Percentiles rank a stretch among this genome's conserved stretches.
These are phyloP conservation scores for Clathrospora elynae DNA, from an alignment of 2,329 filamentous ascomycete genomes.

Conservation along the genomic window DNA sequence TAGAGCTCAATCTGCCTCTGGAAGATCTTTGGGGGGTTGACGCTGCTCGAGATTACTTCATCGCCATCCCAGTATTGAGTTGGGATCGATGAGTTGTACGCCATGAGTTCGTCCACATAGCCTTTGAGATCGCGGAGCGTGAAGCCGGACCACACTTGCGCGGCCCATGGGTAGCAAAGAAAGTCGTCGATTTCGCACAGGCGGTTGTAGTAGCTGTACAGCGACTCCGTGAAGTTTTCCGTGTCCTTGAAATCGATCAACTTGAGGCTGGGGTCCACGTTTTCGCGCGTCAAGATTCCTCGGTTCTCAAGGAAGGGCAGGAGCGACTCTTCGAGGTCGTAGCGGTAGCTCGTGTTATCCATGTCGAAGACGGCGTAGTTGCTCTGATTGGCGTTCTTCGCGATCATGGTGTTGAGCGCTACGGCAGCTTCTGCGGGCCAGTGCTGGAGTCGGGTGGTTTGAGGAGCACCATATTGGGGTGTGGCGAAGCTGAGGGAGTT, in stretches of 20 bases:
- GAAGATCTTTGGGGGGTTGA: constrained; percentile 34
- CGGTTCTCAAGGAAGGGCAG: constrained; percentile 40
- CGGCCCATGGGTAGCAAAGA: constrained; percentile 40
- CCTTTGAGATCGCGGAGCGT: constrained; percentile 32
- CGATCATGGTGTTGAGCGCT: constrained; percentile 37
- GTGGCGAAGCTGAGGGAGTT: constrained; percentile 13
- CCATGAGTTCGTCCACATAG: constrained; percentile 40
- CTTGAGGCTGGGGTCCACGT: constrained; percentile 35
- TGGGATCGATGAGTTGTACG: constrained; percentile 31
- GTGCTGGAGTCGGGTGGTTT: constrained; percentile 27
- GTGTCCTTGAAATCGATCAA: constrained; percentile 42
- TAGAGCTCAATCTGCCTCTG: constrained; percentile 36
- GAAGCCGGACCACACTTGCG: constrained; percentile 38
- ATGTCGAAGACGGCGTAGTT: constrained; percentile 42
- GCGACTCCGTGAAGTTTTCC: constrained; percentile 37
- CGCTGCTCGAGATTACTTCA: constrained; percentile 21
- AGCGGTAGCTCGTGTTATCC: constrained; percentile 41
- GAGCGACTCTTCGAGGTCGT: constrained; percentile 39
- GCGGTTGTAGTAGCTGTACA: constrained; percentile 41
- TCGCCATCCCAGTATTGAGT: constrained; percentile 37
- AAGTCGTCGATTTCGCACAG: constrained; percentile 39
- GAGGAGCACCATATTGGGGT: constrained; percentile 22
- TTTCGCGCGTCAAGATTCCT: constrained; percentile 38
- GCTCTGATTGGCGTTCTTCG: constrained; percentile 37
- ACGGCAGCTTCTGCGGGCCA: constrained; percentile 36